Conservation (phyloP, 108 stramenopile genomes). For the Cyclotella choctawhatcheeana region DNA sequence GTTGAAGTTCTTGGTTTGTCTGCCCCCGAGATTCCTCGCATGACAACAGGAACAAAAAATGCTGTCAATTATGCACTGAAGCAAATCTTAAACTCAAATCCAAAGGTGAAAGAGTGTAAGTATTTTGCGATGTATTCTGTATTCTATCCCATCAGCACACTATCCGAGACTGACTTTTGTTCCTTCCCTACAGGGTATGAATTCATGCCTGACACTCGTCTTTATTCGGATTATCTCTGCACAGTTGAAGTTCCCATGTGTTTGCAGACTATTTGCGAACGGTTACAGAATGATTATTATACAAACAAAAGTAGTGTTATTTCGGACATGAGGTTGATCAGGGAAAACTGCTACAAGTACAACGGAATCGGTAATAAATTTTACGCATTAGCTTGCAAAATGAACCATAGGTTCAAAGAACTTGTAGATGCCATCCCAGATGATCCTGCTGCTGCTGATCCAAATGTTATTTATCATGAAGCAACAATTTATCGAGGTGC, state of each 20-base stretch:
- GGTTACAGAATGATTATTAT: slow-evolving; percentile 71
- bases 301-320: slow-evolving; percentile 69
- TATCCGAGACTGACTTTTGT: too few relatives aligned
- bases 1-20: slow-evolving; percentile 27
- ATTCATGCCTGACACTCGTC: slow-evolving; percentile 57
- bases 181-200: too few relatives aligned
- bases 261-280: slow-evolving; percentile 52
- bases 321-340: slow-evolving; percentile 71
- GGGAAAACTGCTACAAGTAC: slow-evolving; percentile 89
- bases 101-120: slow-evolving; percentile 46
- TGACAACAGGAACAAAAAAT: slow-evolving; percentile 56
- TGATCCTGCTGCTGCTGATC: background rate
- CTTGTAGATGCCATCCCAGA: slow-evolving; percentile 40
- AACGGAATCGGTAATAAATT: slow-evolving; percentile 67
- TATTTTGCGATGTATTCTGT: too few relatives aligned
- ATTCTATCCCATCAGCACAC: too few relatives aligned
- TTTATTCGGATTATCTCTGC: slow-evolving; percentile 70
- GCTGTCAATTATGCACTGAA: slow-evolving; percentile 49
- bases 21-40: slow-evolving; percentile 46
- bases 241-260: slow-evolving; percentile 85
- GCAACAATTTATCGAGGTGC: background rate
- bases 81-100: slow-evolving; percentile 39
- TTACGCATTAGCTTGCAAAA: slow-evolving; percentile 49
- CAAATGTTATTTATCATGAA: slow-evolving; percentile 14
- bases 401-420: slow-evolving; percentile 65